Evolutionary conservation across 768 basidiomycete genomes (phyloP).

Genomic region (Cystofilobasidium macerans): DNA sequence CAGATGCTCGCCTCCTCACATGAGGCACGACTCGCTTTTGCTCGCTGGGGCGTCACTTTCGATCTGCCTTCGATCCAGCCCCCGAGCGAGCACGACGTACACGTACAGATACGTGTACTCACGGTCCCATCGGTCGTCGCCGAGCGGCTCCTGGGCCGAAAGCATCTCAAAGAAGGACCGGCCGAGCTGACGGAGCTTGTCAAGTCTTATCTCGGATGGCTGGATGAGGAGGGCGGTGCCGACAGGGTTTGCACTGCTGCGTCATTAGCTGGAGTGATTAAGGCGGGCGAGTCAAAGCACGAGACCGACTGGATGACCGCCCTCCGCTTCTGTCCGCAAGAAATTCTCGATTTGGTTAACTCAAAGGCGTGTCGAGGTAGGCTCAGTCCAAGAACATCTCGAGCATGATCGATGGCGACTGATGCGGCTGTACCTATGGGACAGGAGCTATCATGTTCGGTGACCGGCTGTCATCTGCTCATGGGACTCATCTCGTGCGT

Average conservation of each 20-base stretch:
- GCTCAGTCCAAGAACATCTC: not conserved
- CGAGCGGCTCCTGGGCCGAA: constrained; percentile 47
- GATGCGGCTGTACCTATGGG: no score
- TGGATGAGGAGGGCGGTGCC: constrained; percentile 41
- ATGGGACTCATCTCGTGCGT: constrained; percentile 58
- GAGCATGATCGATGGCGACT: not conserved
- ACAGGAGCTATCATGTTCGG: constrained; percentile 97
- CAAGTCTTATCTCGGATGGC: constrained; percentile 56
- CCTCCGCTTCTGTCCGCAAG: constrained; percentile 69
- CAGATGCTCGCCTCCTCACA: not conserved
- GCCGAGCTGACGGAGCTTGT: constrained; percentile 66
- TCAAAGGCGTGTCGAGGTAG: constrained; percentile 92
- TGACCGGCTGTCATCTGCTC: constrained; percentile 55
- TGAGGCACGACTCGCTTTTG: not conserved
- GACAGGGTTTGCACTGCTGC: constrained; percentile 29
- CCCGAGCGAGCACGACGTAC: constrained; percentile 39
- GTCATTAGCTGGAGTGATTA: no score
- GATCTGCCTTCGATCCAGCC: not conserved
- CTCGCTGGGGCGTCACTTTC: constrained; percentile 19
- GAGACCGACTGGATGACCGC: constrained; percentile 52
- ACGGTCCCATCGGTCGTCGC: constrained; percentile 59
- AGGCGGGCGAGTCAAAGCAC: not conserved
- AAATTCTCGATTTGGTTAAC: constrained; percentile 71
- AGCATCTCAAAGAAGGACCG: constrained; percentile 24
- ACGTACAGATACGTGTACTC: constrained; percentile 55